Evolutionary conservation across 139 green algal genomes (phyloP).

Genomic region (Picochlorum sp.): DNA sequence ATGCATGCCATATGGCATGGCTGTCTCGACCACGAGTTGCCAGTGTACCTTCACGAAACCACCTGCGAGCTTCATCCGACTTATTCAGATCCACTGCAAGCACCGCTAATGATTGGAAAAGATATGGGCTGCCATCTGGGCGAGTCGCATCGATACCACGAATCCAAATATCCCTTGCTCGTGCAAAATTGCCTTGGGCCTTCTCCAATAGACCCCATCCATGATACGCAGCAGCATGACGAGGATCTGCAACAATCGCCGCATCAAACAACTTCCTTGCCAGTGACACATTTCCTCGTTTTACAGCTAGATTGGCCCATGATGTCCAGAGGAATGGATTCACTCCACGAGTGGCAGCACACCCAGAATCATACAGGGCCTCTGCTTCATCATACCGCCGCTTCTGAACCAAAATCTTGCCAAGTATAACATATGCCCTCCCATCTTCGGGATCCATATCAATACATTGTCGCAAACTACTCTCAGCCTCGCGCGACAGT

Average conservation of each 20-base stretch:
- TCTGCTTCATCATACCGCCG: slow-evolving; percentile 71
- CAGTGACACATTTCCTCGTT: slow-evolving; percentile 45
- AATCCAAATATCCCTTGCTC: slow-evolving; percentile 69
- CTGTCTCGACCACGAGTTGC: slow-evolving; percentile 32
- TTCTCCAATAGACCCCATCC: slow-evolving; percentile 95
- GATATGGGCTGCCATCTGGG: slow-evolving; percentile 56
- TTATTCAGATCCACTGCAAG: slow-evolving; percentile 63
- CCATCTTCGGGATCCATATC: slow-evolving; percentile 66
- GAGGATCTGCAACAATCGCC: slow-evolving; percentile 69
- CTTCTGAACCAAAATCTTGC: slow-evolving; percentile 65
- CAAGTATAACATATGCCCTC: slow-evolving; percentile 85
- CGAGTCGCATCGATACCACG: slow-evolving; percentile 45
- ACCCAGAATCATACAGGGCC: slow-evolving; percentile 79
- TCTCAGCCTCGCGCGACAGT: slow-evolving; percentile 46
- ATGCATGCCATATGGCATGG: slow-evolving; percentile 77
- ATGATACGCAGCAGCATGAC: slow-evolving; percentile 89
- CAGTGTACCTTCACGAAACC: slow-evolving; percentile 69
- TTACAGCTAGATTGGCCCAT: slow-evolving; percentile 80
- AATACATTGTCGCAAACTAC: slow-evolving; percentile 43
- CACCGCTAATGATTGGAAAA: slow-evolving; percentile 76
- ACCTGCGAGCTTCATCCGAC: slow-evolving; percentile 66
- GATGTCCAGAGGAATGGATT: slow-evolving; percentile 90
- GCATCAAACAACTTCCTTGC: slow-evolving; percentile 89
- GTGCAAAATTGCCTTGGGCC: slow-evolving; percentile 62
- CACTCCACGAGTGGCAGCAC: slow-evolving; percentile 54